A percentile compares a stretch with the other conserved stretches of the same genome.
Evolutionary conservation across 148 eudicot genomes (phyloP).

Genomic region (Vaccinium macrocarpon): DNA sequence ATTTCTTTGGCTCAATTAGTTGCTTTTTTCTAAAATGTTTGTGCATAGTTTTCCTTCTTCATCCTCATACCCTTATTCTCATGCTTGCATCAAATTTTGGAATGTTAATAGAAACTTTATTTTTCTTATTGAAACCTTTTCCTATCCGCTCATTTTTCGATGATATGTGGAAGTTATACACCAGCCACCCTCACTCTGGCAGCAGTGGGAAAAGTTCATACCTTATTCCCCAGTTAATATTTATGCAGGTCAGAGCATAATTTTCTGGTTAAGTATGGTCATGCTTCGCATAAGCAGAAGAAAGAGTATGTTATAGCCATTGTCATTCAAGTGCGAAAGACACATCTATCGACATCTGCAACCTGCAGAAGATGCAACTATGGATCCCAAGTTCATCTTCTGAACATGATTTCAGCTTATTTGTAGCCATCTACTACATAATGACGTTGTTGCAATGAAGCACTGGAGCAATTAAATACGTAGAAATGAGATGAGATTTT

Average conservation of each 20-base stretch:
- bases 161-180: not conserved
- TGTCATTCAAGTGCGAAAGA: slow-evolving; percentile 1
- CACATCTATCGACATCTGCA: not conserved
- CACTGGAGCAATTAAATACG: no score
- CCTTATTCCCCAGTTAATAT: not conserved
- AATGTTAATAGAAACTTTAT: not conserved
- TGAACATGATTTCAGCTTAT: not conserved
- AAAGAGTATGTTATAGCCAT: not conserved
- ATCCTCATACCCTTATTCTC: not conserved
- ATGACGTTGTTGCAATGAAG: no score
- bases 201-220: not conserved
- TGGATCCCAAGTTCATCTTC: not conserved
- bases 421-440: no score
- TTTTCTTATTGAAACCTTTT: not conserved
- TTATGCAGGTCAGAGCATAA: not conserved
- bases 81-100: not conserved
- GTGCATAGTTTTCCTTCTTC: not conserved
- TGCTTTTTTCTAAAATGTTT: not conserved
- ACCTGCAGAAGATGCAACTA: not conserved
- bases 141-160: not conserved
- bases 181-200: not conserved
- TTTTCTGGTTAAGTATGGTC: slow-evolving; percentile 3
- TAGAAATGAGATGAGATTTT: no score
- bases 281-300: slow-evolving; percentile 2
- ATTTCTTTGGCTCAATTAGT: not conserved